Base-by-base conservation (phyloP, 129 eudicot genomes). In the Calendula officinalis region DNA sequence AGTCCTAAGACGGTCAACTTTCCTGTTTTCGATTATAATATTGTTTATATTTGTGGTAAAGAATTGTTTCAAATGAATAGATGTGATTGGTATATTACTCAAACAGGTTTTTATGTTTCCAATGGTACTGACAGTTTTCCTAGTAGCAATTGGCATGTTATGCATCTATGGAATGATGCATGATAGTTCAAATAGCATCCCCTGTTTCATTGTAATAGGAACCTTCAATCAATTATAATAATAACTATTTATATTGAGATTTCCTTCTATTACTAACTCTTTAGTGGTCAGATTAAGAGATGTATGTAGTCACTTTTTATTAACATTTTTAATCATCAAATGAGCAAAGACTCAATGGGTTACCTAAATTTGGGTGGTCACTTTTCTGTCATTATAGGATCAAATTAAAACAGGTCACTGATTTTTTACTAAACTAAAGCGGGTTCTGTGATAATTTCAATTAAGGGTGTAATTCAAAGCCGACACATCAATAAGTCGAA, bases 61-160 rank as follows among this genome's bases (percentile, higher is more conserved):
- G 4, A 13, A 32, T 12, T 45, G 42, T 63, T 63, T 32, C 13
- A 7, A 1, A 63, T 63, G 68, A 63, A 63, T 46, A 46, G 68
- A 30, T 63, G 68, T 63, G n/a, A 11, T 46, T 63, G 68, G 68
- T 32, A 0, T 1, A 4, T 63, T 8, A 38, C 49, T 40, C 6
- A 7, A 3, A 7, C 11, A 9, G 71, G 61, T 17, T 66, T 66
- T 50, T 66, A 66, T 39, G 38, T 49, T 11, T 37, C 50, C 8
- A 66, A 51, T 1, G 4, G 2, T 8, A n/a, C 51, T 51, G 60
- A 0, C 1, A 38, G 60, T 15, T 64, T 48, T 11, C 59, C 59
- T 0, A 14, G 4, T 64, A 0, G 5, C 12, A 13, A 37, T 51
- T 66, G 71, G 67, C 39, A 10, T 11, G 3, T 62, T 44, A 43